Evolutionary conservation across 495 filamentous ascomycete genomes (phyloP), one percentile per base, ranked within the genome.

Genomic region (Xylaria cubensis): DNA sequence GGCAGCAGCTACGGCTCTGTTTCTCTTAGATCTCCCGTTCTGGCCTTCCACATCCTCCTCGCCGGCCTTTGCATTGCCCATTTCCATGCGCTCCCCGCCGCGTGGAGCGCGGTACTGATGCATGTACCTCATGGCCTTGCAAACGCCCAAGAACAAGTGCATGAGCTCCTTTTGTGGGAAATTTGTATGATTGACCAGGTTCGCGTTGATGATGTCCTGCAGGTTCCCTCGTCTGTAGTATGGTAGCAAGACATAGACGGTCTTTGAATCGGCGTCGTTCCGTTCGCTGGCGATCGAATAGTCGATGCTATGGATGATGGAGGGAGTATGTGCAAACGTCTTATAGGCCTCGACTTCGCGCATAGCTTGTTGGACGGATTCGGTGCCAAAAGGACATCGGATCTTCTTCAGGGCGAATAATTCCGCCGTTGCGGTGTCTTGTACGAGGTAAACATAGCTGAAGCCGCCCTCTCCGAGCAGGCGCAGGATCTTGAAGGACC

Each of bases 341-440:
- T 91, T 92, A 83, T 98, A 99, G 13, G 95, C 94, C 80, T 99
- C 96, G 61, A 98, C 96, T 82, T 99, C 96, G 79, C 95, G 94
- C 85, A 99, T 89, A 19, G 96, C 96, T 79, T 92, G 93, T 44
- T 92, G 88, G 73, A 99, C 96, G 46, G 94, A 97, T 84, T 99
- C 96, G 80, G 95, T 91, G 73, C 96, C 96, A 79, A 99, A 98
- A 17, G 96, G 96, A 84, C 94, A 99, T 75, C 95, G 90, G 79
- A 99, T 99, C 84, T 98, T 98, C 83, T 99, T 99, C 42, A 99
- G 89, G 8, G 96, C 96, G 83, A 95, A 97, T 51, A 98, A 88
- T 72, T 93, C 88, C 29, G 92, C 91, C 63, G 88, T 91, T 41
- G 87, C 84, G 55, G 91, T 95, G 78, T 97, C 94, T 88, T 98